Conservation (phyloP, 2,329 filamentous ascomycete genomes). For the Diaporthe australafricana region DNA sequence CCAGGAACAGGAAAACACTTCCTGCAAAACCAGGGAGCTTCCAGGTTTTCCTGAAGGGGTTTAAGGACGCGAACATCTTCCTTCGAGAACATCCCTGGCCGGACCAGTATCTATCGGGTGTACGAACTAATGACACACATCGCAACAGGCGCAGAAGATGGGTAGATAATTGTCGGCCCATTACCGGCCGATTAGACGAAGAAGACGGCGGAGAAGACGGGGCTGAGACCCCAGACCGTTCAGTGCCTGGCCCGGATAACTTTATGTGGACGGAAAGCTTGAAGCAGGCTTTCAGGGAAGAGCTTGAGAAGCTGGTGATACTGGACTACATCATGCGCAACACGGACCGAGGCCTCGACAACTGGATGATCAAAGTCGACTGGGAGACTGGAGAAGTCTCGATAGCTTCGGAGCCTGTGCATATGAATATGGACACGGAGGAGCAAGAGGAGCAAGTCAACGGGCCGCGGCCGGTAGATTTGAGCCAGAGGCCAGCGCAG, state of each 20-base stretch:
- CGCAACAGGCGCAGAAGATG: slow-evolving; percentile 78
- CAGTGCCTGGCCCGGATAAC: slow-evolving; percentile 58
- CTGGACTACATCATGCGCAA: slow-evolving; percentile 99
- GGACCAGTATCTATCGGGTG: slow-evolving; percentile 81
- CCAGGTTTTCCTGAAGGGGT: slow-evolving; percentile 96
- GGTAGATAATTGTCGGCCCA: slow-evolving; percentile 84
- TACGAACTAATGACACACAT: slow-evolving; percentile 75
- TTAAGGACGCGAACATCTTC: slow-evolving; percentile 96
- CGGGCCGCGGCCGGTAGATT: slow-evolving; percentile 72
- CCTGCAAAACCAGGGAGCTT: slow-evolving; percentile 95
- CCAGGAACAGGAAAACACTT: slow-evolving; percentile 86
- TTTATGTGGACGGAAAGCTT: slow-evolving; percentile 90
- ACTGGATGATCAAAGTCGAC: slow-evolving; percentile 99
- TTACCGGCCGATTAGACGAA: slow-evolving; percentile 62
- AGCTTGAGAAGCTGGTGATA: slow-evolving; percentile 96
- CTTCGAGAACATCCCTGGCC: slow-evolving; percentile 97
- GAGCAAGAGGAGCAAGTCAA: slow-evolving; percentile 60
- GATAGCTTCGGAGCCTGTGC: slow-evolving; percentile 83
- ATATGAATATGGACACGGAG: slow-evolving; percentile 71
- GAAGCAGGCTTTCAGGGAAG: slow-evolving; percentile 92
- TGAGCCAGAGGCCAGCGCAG: slow-evolving; percentile 56
- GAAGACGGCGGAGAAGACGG: slow-evolving; percentile 65
- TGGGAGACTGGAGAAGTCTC: slow-evolving; percentile 84
- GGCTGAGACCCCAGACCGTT: slow-evolving; percentile 47
- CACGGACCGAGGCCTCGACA: slow-evolving; percentile 94